Evolutionary conservation across 768 basidiomycete species (phyloP), one percentile per base, ranked within the genome.

Genomic region (Trametes cubensis): DNA sequence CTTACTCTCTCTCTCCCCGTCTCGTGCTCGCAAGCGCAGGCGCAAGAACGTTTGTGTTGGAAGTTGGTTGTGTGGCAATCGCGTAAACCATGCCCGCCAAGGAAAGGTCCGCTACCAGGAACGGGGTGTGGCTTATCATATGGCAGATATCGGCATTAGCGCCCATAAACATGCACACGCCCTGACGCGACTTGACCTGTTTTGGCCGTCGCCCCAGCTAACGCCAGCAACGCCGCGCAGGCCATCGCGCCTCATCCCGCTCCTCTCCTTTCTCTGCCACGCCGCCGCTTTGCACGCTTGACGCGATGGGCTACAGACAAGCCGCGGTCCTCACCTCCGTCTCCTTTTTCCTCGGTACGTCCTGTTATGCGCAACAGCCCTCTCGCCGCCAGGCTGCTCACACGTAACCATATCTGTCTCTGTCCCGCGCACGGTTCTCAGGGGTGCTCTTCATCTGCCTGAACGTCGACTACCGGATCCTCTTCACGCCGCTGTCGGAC

Each of bases 301-400:
- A 69, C 45, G 23, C 49, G 18, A 95, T 96, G 94, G 90, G 90
- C 48, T 98, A 96, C 82, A 83, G 84, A 72, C 88, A 93, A 72
- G 94, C 92, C 44, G 89, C 92, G n/a, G 85, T 96, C 26, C 83
- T 96, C 45, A 86, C 88, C 42, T 88, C 94, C 30, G 86, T 89
- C 57, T 93, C 90, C 61, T 98, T 98, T 79, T 90, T 96, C 69
- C 81, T 98, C 44, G 95, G 94, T 86, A 71, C 77, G 83, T 73
- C 21, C n/a, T 40, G n/a, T n/a, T 51, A 39, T 61, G 64, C 53
- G 72, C 71, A 60, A 65, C n/a, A 70, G 26, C 53, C 44, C 42
- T 42, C 28, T 54, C 59, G 47, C 50, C 65, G 44, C 50, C 34
- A n/a, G n/a, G n/a, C n/a, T 23, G 49, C 54, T 55, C 57, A 46